phyloP scores from a whole-genome alignment of 768 basidiomycete genomes.

The Dioszegia aurantiaca region DNA sequence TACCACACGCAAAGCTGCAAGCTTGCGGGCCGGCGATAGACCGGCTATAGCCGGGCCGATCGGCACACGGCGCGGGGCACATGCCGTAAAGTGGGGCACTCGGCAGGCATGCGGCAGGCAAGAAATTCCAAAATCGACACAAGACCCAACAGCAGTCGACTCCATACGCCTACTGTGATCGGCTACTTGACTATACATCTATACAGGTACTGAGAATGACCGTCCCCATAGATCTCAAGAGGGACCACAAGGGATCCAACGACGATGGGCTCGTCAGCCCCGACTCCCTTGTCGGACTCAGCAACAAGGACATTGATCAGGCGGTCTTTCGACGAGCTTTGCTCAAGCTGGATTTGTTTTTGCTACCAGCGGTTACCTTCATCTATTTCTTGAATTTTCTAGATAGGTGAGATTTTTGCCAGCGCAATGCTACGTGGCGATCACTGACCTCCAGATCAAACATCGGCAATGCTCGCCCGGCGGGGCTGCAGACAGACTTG shows the following conservation, averaged over 20 bases:
- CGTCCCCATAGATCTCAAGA: not conserved
- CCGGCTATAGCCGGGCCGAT: too few species aligned
- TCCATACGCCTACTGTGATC: too few species aligned
- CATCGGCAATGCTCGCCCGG: conserved; percentile 63
- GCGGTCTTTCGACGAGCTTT: conserved; percentile 18
- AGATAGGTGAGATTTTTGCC: conserved; percentile 19
- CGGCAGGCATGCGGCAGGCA: too few species aligned
- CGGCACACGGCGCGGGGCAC: too few species aligned
- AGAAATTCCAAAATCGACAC: too few species aligned
- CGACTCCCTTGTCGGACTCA: not conserved
- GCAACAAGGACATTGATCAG: not conserved
- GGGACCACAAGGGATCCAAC: not conserved
- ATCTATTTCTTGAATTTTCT: conserved; percentile 34
- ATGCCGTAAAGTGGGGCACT: too few species aligned
- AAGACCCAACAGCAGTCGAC: too few species aligned
- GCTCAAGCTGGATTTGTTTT: conserved; percentile 24
- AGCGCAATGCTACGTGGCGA: too few species aligned
- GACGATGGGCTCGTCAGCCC: conserved; percentile 1
- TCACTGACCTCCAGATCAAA: conserved; percentile 46
- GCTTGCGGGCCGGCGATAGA: too few species aligned
- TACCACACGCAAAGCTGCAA: too few species aligned
- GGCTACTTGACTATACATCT: too few species aligned
- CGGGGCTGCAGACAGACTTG: conserved; percentile 61
- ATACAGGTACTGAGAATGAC: not conserved
- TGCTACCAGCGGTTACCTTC: conserved; percentile 23